phyloP scores from a whole-genome alignment of 345 rosid species.

The Acer campestre region DNA sequence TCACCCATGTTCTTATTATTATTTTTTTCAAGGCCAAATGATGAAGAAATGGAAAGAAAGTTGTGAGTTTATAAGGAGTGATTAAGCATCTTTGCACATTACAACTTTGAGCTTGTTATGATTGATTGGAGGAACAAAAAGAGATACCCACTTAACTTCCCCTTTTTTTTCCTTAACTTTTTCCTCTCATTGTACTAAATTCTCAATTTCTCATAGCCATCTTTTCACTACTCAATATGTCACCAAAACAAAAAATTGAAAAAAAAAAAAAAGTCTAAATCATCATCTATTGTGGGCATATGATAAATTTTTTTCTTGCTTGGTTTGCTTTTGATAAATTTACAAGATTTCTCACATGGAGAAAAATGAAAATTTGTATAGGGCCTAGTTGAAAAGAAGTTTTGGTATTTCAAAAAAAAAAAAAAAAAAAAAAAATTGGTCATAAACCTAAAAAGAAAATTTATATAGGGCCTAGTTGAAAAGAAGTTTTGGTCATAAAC shows the following conservation, averaged over 20 bases:
- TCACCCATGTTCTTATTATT: neutral
- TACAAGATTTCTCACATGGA: neutral
- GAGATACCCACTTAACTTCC: slow-evolving; percentile 18
- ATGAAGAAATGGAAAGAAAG: slow-evolving; percentile 7
- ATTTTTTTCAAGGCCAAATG: neutral
- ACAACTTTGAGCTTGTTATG: slow-evolving; percentile 4
- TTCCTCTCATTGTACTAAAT: neutral
- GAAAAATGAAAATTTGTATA: neutral
- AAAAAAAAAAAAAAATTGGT: too few relatives aligned
- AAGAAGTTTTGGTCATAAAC: neutral
- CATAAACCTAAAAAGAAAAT: neutral
- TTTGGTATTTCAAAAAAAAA: too few relatives aligned
- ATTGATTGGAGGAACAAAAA: slow-evolving; percentile 27
- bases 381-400: neutral
- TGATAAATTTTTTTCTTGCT: neutral
- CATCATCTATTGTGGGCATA: neutral
- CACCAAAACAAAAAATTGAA: neutral
- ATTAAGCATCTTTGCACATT: slow-evolving; percentile 7
- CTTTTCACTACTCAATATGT: neutral
- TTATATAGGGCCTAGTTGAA: neutral
- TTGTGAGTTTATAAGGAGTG: neutral
- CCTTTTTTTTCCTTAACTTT: neutral
- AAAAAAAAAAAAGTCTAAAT: neutral
- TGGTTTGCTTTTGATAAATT: neutral
- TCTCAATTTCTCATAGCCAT: neutral